These are phyloP conservation scores for Alternaria panax DNA, from an alignment of 2,329 filamentous ascomycete species.

Conservation along the genomic window DNA sequence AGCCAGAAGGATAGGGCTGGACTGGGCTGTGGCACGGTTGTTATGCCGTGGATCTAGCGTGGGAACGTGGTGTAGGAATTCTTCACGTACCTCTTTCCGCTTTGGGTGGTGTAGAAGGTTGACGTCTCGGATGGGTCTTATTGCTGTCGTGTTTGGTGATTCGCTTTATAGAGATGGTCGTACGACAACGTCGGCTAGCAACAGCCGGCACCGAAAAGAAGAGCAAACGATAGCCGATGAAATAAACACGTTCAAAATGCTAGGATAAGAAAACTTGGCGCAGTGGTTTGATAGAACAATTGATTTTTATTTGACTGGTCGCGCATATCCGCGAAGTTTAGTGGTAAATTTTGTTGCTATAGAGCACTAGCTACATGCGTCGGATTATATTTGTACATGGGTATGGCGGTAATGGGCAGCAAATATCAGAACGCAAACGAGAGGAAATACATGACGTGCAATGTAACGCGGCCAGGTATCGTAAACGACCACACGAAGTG, in stretches of 20 bases:
- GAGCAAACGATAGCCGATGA: background rate
- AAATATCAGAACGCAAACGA: slow-evolving; percentile 1
- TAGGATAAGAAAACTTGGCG: background rate
- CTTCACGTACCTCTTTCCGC: background rate
- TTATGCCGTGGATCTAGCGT: background rate
- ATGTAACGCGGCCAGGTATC: slow-evolving; percentile 10
- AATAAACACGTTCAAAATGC: background rate
- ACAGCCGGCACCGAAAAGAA: background rate
- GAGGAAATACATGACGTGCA: slow-evolving; percentile 8
- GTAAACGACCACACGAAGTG: background rate
- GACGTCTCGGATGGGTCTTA: background rate
- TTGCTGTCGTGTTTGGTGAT: background rate
- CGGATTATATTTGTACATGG: slow-evolving; percentile 25
- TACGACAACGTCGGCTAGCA: background rate
- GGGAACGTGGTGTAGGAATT: background rate
- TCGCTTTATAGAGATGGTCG: background rate
- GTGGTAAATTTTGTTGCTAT: background rate
- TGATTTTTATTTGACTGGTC: slow-evolving; percentile 3
- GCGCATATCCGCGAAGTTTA: background rate
- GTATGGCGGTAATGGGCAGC: slow-evolving; percentile 7
- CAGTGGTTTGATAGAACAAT: background rate
- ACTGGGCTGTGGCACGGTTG: background rate
- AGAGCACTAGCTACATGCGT: slow-evolving; percentile 1
- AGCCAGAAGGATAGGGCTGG: background rate
- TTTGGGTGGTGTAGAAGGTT: background rate